Evolutionary conservation across 441 rosid genomes (phyloP), one percentile per base, ranked within the genome.

Genomic region (Croton setiger): DNA sequence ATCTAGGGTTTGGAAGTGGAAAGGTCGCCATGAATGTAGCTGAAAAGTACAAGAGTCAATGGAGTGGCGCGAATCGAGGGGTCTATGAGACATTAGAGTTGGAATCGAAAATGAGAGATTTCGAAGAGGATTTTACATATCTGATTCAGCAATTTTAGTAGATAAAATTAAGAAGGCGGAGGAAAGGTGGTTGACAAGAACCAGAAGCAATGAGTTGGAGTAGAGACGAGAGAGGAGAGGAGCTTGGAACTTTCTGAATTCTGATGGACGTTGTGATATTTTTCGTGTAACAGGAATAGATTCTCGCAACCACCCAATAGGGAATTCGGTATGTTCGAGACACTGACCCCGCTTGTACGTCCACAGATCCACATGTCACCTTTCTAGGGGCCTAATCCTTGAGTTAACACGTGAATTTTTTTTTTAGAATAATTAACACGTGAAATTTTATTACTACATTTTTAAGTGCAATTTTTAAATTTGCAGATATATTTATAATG

Each of bases 31-130:
- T 3, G 78, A 66, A n/a, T 80, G 90, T 68, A 80, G 83, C 65
- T 84, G 86, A 76, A 88, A 87, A 57, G 93, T 75, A 80, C 94
- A 95, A 3, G 97, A 87, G 69, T 90, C 98, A 53, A 95, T 73
- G 33, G 98, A 81, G 79, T 72, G 84, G 68, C 85, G 87, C 37
- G 97, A 75, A 68, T 85, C 87, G 11, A 84, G 71, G 72, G 79
- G 72, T 62, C 76, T 83, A 70, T 81, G 90, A 31, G 93, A 82
- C 92, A 87, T 85, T n/a, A 43, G 41, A 47, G 12, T 10, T 8
- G 4, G 1, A 39, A 13, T 6, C 13, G n/a, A 20, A 8, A 15
- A 15, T 3, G 21, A 37, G 15, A n/a, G 23, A 15, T 9, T 21
- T 62, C 7, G 7, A 62, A 4, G 36, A 36, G 14, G 18, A 49